phyloP scores from a whole-genome alignment of 768 basidiomycete genomes.

The Chalciporus pseudorubinellus region DNA sequence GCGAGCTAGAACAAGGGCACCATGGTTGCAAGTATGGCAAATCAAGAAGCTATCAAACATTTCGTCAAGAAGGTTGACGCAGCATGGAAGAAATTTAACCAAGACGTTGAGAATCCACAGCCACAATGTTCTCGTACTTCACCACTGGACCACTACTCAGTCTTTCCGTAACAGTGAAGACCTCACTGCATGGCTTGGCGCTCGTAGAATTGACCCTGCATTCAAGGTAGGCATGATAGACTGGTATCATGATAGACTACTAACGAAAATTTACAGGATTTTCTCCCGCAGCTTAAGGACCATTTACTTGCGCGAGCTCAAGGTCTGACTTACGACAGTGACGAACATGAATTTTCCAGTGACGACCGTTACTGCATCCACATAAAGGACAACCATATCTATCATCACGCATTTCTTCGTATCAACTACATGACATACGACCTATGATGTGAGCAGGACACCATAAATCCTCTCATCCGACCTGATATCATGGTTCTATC shows the following conservation, averaged over 20 bases:
- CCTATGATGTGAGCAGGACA: conserved; percentile 32
- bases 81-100: neutral
- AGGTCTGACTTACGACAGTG: no score
- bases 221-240: no score
- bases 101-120: no score
- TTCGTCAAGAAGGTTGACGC: conserved; percentile 15
- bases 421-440: conserved; percentile 32
- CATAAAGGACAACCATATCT: conserved; percentile 20
- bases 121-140: no score
- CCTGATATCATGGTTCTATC: conserved; percentile 37
- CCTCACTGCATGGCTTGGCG: no score
- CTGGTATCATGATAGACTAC: no score
- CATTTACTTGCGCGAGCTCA: no score
- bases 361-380: conserved; percentile 22
- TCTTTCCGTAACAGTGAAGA: no score
- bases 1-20: conserved; percentile 32
- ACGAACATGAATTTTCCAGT: conserved; percentile 22
- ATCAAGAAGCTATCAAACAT: conserved; percentile 19
- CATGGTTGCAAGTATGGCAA: conserved; percentile 29
- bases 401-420: conserved; percentile 17
- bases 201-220: no score
- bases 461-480: conserved; percentile 34
- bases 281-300: no score
- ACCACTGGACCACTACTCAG: no score
- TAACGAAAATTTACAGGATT: no score